phyloP scores from a whole-genome alignment of 805 yeast species.

The Vanderwaltozyma verrucispora region DNA sequence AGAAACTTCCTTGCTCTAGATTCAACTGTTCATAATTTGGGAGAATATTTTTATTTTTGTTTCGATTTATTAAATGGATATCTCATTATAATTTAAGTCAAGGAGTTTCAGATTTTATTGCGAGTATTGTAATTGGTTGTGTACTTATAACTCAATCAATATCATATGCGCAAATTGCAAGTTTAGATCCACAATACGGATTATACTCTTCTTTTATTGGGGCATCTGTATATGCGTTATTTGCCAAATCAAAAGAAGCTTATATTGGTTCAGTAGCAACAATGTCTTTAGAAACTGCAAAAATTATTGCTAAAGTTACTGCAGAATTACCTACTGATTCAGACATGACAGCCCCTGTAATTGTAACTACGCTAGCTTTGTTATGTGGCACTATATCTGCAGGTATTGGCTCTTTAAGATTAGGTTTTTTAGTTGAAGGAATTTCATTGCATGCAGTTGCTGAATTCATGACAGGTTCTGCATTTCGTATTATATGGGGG shows the following conservation, averaged over 20 bases:
- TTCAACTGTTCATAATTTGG: no score
- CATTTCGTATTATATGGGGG: conserved; percentile 72
- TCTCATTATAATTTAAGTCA: conserved; percentile 71
- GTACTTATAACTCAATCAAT: conserved; percentile 91
- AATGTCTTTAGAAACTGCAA: conserved; percentile 79
- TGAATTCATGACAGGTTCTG: conserved; percentile 95
- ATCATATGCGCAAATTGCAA: conserved; percentile 89
- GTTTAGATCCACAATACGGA: conserved; percentile 74
- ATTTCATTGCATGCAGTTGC: conserved; percentile 87
- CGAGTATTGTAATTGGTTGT: conserved; percentile 89
- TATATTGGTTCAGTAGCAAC: conserved; percentile 97
- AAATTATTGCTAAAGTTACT: conserved; percentile 58
- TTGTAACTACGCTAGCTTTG: conserved; percentile 72
- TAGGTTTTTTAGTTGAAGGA: conserved; percentile 82
- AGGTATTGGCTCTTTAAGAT: conserved; percentile 70
- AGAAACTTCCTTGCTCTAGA: no score
- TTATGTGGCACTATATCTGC: conserved; percentile 79
- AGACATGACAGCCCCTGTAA: conserved; percentile 42
- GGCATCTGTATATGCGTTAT: conserved; percentile 75
- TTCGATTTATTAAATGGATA: conserved; percentile 81
- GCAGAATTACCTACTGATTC: conserved; percentile 20
- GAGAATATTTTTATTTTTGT: conserved; percentile 53
- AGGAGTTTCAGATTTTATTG: conserved; percentile 75
- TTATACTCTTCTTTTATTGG: conserved; percentile 88
- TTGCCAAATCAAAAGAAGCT: conserved; percentile 93